Evolutionary conservation across 1,284 basidiomycete species (phyloP).

Genomic region (Heliocybe sulcata): DNA sequence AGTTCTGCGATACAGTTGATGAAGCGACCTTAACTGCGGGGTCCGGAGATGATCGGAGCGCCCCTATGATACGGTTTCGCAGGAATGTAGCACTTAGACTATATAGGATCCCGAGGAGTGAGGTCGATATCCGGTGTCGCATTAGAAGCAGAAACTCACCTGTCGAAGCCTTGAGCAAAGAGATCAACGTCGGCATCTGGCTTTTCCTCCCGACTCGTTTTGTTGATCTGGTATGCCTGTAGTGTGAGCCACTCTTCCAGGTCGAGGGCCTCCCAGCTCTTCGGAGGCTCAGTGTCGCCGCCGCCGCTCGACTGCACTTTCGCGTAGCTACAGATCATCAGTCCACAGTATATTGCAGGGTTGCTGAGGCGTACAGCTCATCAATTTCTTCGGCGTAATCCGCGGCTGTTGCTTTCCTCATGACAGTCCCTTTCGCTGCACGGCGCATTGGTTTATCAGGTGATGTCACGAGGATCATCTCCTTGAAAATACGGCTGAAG

Average conservation of each 20-base stretch:
- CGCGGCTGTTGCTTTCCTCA: conserved; percentile 5
- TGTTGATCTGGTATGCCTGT: conserved; percentile 18
- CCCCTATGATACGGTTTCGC: conserved; percentile 22
- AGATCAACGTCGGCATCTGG: conserved; percentile 17
- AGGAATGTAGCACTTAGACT: conserved; percentile 27
- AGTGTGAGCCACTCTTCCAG: conserved; percentile 21
- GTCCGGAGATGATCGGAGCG: conserved; percentile 11
- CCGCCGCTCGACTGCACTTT: background rate
- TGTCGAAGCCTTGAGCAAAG: conserved; percentile 28
- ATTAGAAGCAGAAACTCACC: conserved; percentile 14
- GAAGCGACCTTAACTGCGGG: background rate
- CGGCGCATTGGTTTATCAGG: conserved; percentile 6
- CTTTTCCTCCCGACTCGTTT: background rate
- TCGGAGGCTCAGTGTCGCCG: background rate
- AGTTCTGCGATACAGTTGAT: conserved; percentile 2
- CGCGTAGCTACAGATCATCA: background rate
- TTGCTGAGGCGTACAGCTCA: conserved; percentile 1
- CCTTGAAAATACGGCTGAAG: conserved; percentile 14
- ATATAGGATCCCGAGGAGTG: background rate
- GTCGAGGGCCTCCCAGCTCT: conserved; percentile 14
- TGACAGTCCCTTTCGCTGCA: conserved; percentile 8
- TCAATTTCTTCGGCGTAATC: conserved; percentile 7
- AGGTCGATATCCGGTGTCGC: background rate
- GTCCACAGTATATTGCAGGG: no score
- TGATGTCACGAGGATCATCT: conserved; percentile 8